A percentile compares a stretch with the other conserved stretches of the same genome.
Evolutionary conservation across 495 filamentous ascomycete genomes (phyloP).

Genomic region (Baudoinia panamericana): DNA sequence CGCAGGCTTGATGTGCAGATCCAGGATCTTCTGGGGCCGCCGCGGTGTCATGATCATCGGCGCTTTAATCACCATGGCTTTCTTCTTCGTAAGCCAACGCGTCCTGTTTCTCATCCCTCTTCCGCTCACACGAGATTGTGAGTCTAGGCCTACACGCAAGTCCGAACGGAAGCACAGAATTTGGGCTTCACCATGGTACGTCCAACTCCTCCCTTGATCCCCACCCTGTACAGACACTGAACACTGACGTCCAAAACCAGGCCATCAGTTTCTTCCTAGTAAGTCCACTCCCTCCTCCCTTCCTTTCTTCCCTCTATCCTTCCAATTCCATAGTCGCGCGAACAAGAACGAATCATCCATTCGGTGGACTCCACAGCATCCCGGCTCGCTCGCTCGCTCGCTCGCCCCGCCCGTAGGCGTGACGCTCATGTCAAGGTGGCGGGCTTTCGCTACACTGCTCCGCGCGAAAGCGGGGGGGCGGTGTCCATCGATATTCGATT

Average conservation of each 20-base stretch:
- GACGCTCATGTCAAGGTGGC: constrained; percentile 5
- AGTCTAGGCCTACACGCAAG: constrained; percentile 55
- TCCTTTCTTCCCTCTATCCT: not conserved
- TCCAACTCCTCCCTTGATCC: not conserved
- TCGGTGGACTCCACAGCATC: not conserved
- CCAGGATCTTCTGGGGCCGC: constrained; percentile 41
- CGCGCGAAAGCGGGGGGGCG: too few relatives aligned
- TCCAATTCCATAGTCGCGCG: constrained; percentile 1
- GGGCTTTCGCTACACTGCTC: not conserved
- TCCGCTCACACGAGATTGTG: constrained; percentile 46
- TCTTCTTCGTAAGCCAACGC: constrained; percentile 24
- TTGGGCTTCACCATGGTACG: constrained; percentile 40
- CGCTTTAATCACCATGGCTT: constrained; percentile 35
- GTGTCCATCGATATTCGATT: too few relatives aligned
- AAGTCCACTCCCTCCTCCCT: constrained; percentile 7
- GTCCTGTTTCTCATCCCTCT: constrained; percentile 29
- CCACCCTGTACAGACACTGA: not conserved
- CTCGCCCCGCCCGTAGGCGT: too few relatives aligned
- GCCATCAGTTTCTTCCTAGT: constrained; percentile 50
- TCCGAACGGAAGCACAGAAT: constrained; percentile 45
- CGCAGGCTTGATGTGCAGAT: constrained; percentile 51
- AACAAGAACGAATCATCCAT: not conserved
- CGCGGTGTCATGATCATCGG: constrained; percentile 55
- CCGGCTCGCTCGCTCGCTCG: too few relatives aligned
- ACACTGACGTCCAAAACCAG: too few relatives aligned